phyloP scores from a whole-genome alignment of 2,329 filamentous ascomycete genomes.

The Thelonectria rubi region DNA sequence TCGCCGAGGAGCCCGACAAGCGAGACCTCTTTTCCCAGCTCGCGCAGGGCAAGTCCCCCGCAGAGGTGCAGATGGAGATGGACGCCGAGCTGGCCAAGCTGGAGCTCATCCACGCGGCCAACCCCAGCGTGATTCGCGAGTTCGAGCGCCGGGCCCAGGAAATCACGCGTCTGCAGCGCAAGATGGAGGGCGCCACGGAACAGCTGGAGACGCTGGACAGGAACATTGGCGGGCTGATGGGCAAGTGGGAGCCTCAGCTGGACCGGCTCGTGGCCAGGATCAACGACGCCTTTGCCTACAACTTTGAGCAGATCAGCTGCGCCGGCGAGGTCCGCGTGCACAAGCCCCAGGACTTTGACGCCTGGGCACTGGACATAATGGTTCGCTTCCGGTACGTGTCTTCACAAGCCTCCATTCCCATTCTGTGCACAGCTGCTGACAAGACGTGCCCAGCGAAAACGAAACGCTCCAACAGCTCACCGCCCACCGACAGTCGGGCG shows the following conservation, averaged over 20 bases:
- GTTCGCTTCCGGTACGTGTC: constrained; percentile 92
- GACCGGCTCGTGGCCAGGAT: constrained; percentile 82
- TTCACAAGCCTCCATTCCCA: constrained; percentile 1
- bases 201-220: constrained; percentile 64
- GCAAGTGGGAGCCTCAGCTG: constrained; percentile 83
- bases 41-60: constrained; percentile 60
- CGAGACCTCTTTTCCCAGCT: constrained; percentile 55
- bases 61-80: constrained; percentile 77
- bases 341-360: constrained; percentile 93
- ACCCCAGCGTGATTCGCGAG: constrained; percentile 77
- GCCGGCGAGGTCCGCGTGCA: constrained; percentile 88
- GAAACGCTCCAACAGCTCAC: constrained; percentile 87
- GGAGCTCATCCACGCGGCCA: constrained; percentile 81
- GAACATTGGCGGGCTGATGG: constrained; percentile 72
- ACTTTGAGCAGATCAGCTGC: constrained; percentile 93
- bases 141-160: constrained; percentile 77
- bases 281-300: constrained; percentile 89
- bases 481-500: constrained; percentile 93
- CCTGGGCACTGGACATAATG: constrained; percentile 92
- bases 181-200: constrained; percentile 63
- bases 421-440: constrained; percentile 17
- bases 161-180: constrained; percentile 70
- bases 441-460: constrained; percentile 65
- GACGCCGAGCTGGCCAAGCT: constrained; percentile 77
- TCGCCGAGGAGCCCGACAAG: constrained; percentile 51